Percentiles rank a stretch among this genome's conserved stretches.
Conservation (phyloP, 2,329 filamentous ascomycete species). For the Penicillium sp. region DNA sequence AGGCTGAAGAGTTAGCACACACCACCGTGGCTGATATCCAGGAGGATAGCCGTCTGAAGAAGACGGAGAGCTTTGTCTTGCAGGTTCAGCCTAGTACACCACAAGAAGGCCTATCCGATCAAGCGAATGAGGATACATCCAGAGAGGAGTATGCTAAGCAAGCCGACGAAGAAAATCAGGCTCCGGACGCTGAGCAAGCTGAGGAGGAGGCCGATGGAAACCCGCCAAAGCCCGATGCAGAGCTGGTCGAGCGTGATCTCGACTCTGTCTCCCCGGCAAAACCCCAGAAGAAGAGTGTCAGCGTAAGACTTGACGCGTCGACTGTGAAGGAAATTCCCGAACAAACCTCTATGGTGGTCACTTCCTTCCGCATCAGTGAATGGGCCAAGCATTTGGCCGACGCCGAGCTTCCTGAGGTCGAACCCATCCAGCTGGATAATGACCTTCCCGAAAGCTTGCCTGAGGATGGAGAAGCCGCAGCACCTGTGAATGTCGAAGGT, state of each 20-base stretch:
- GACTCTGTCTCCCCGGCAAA: slow-evolving; percentile 10
- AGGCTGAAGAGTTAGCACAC: too few species aligned
- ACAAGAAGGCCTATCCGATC: background rate
- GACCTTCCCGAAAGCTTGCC: slow-evolving; percentile 34
- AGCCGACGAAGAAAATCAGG: background rate
- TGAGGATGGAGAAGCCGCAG: slow-evolving; percentile 53
- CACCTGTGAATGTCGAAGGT: slow-evolving; percentile 65
- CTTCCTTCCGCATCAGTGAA: slow-evolving; percentile 88
- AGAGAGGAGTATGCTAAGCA: background rate
- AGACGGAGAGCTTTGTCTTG: background rate
- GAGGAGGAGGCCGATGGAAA: background rate
- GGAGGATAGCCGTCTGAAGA: background rate
- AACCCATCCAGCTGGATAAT: slow-evolving; percentile 42
- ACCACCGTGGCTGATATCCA: background rate
- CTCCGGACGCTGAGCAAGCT: background rate
- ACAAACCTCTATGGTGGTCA: slow-evolving; percentile 73
- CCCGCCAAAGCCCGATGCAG: background rate
- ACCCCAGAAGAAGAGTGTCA: slow-evolving; percentile 17
- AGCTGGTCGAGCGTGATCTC: background rate
- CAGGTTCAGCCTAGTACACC: background rate
- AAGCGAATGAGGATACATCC: background rate
- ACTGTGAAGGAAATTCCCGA: slow-evolving; percentile 63
- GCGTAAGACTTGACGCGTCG: slow-evolving; percentile 34
- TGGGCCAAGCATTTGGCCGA: slow-evolving; percentile 88
- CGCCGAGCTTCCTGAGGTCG: slow-evolving; percentile 69